Evolutionary conservation across 441 rosid genomes (phyloP).

Genomic region (Geranium incanum): DNA sequence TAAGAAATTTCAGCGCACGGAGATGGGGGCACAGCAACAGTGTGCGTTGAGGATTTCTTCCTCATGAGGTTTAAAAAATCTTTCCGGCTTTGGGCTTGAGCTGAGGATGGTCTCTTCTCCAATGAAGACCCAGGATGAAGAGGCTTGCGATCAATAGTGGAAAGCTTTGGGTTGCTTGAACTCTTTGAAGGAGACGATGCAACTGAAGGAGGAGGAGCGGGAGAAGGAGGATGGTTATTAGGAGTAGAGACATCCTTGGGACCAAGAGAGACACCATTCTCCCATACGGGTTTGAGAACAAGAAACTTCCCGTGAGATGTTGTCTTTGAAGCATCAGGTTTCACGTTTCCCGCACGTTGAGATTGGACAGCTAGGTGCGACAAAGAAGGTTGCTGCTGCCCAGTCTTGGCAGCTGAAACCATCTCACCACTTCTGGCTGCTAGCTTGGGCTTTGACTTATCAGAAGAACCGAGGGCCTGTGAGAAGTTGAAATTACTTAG

Average conservation of each 20-base stretch:
- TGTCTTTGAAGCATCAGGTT: conserved; percentile 50
- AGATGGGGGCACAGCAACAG: conserved; percentile 34
- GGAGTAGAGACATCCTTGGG: conserved; percentile 53
- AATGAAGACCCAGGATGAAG: conserved; percentile 35
- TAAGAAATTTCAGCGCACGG: conserved; percentile 32
- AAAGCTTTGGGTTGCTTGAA: conserved; percentile 36
- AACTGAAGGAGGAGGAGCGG: conserved; percentile 20
- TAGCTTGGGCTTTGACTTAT: conserved; percentile 53
- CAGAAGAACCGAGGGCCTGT: conserved; percentile 44
- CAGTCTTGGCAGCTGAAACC: conserved; percentile 39
- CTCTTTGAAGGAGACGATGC: conserved; percentile 38
- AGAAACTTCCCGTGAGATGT: conserved; percentile 59
- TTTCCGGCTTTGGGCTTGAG: conserved; percentile 73
- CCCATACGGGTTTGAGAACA: conserved; percentile 77
- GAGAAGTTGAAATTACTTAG: conserved; percentile 2
- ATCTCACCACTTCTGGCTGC: conserved; percentile 41
- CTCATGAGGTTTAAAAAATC: conserved; percentile 67
- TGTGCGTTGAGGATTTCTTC: conserved; percentile 46
- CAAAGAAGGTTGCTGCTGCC: conserved; percentile 33
- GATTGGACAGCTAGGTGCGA: conserved; percentile 42
- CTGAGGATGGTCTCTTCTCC: conserved; percentile 49
- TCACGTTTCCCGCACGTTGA: conserved; percentile 40
- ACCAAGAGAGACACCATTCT: conserved; percentile 49
- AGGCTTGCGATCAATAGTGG: conserved; percentile 42
- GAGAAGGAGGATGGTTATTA: conserved; percentile 27